Evolutionary conservation across 306 rosid species (phyloP).

Genomic region (Pterocarpus santalinus): DNA sequence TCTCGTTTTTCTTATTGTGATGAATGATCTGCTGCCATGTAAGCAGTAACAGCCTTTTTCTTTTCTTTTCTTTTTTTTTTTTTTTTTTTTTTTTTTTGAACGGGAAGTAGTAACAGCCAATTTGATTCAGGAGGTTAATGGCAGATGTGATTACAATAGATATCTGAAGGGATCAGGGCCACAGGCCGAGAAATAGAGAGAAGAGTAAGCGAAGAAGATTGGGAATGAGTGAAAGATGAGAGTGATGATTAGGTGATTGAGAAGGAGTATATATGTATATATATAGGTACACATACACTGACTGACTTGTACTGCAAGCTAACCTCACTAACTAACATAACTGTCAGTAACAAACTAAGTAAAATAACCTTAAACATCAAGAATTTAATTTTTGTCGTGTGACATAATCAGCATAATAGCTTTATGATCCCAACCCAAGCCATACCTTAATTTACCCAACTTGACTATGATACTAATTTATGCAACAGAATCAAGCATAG

Average conservation of each 20-base stretch:
- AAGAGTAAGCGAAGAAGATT: too few relatives aligned
- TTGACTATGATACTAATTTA: constrained; percentile 5
- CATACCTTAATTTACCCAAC: background rate
- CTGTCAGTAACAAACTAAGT: too few relatives aligned
- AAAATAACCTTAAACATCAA: background rate
- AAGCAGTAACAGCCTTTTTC: background rate
- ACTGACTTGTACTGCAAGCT: too few relatives aligned
- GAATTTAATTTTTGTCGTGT: background rate
- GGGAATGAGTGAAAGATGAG: too few relatives aligned
- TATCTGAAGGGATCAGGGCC: background rate
- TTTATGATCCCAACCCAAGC: background rate
- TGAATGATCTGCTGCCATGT: constrained; percentile 24
- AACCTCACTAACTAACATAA: too few relatives aligned
- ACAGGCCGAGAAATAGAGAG: too few relatives aligned
- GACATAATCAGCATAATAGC: constrained; percentile 2
- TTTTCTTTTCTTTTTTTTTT: too few relatives aligned
- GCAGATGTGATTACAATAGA: background rate
- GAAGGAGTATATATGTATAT: too few relatives aligned
- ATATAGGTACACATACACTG: too few relatives aligned
- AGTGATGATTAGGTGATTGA: too few relatives aligned
- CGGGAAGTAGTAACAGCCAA: background rate
- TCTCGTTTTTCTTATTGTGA: background rate
- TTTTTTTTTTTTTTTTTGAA: too few relatives aligned
- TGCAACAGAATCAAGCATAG: background rate
- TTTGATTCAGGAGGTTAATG: constrained; percentile 15